Evolutionary conservation across 2,329 filamentous ascomycete genomes (phyloP).

Genomic region (Penicillium carneum): DNA sequence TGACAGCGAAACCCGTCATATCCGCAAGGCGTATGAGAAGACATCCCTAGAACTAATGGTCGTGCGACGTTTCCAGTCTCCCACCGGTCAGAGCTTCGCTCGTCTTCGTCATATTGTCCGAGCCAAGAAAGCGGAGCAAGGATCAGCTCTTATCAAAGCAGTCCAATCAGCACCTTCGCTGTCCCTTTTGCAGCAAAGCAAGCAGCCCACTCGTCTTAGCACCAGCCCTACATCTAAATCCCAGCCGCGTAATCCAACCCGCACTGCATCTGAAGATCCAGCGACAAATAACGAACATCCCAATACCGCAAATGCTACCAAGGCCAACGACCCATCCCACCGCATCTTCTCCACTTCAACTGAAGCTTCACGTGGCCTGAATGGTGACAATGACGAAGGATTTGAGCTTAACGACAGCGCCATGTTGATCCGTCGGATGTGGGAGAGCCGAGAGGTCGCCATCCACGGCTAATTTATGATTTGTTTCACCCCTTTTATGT

Average conservation of each 20-base stretch:
- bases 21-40: conserved; percentile 56
- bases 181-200: conserved; percentile 40
- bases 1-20: conserved; percentile 50
- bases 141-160: conserved; percentile 41
- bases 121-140: conserved; percentile 29
- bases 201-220: conserved; percentile 28
- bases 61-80: conserved; percentile 55
- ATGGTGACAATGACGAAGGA: conserved; percentile 35
- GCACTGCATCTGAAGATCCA: conserved; percentile 38
- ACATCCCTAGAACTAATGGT: conserved; percentile 53
- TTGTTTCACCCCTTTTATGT: conserved; percentile 19
- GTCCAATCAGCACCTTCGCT: conserved; percentile 48
- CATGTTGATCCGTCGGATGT: conserved; percentile 54
- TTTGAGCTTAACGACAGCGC: conserved; percentile 44
- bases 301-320: conserved; percentile 32
- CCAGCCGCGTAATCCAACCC: conserved; percentile 34
- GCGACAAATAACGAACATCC: conserved; percentile 38
- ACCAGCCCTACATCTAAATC: conserved; percentile 37
- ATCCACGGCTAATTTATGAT: conserved; percentile 42
- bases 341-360: conserved; percentile 47
- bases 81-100: conserved; percentile 53
- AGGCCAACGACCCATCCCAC: conserved; percentile 45
- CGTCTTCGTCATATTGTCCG: conserved; percentile 45
- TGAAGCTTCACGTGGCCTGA: conserved; percentile 37
- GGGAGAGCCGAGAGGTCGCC: conserved; percentile 54